phyloP scores from a whole-genome alignment of 2,329 filamentous ascomycete species.

The Aschersonia sp. region DNA sequence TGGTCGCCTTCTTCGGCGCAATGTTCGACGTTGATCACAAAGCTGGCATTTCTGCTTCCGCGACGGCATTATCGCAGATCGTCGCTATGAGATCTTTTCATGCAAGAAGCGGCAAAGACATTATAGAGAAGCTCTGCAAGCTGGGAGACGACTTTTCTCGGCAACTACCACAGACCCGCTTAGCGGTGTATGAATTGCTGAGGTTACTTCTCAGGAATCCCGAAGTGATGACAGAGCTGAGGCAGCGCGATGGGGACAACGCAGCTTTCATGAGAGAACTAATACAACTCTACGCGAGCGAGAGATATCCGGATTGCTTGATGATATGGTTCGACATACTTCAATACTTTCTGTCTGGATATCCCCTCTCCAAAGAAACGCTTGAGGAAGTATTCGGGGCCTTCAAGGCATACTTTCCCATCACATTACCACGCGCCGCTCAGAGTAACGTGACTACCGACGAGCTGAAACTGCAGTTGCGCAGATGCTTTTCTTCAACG shows the following conservation, averaged over 20 bases:
- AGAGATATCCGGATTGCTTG: slow-evolving; percentile 42
- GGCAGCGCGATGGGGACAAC: slow-evolving; percentile 25
- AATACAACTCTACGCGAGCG: slow-evolving; percentile 34
- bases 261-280: slow-evolving; percentile 33
- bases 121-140: slow-evolving; percentile 33
- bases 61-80: slow-evolving; percentile 35
- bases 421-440: slow-evolving; percentile 36
- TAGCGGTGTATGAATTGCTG: slow-evolving; percentile 36
- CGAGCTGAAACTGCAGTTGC: slow-evolving; percentile 37
- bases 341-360: slow-evolving; percentile 27
- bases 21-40: slow-evolving; percentile 46
- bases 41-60: slow-evolving; percentile 40
- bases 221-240: slow-evolving; percentile 27
- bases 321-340: slow-evolving; percentile 42
- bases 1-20: slow-evolving; percentile 40
- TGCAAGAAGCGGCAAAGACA: slow-evolving; percentile 29
- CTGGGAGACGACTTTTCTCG: slow-evolving; percentile 42
- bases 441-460: slow-evolving; percentile 40
- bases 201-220: slow-evolving; percentile 26
- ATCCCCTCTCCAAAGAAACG: slow-evolving; percentile 28
- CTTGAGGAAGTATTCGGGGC: slow-evolving; percentile 35
- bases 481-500: slow-evolving; percentile 38
- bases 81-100: slow-evolving; percentile 36
- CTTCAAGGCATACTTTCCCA: slow-evolving; percentile 47
- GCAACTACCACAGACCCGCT: slow-evolving; percentile 35